Evolutionary conservation across 2,329 filamentous ascomycete genomes (phyloP), one percentile per base, ranked within the genome.

Genomic region (Hansfordia pulvinata): DNA sequence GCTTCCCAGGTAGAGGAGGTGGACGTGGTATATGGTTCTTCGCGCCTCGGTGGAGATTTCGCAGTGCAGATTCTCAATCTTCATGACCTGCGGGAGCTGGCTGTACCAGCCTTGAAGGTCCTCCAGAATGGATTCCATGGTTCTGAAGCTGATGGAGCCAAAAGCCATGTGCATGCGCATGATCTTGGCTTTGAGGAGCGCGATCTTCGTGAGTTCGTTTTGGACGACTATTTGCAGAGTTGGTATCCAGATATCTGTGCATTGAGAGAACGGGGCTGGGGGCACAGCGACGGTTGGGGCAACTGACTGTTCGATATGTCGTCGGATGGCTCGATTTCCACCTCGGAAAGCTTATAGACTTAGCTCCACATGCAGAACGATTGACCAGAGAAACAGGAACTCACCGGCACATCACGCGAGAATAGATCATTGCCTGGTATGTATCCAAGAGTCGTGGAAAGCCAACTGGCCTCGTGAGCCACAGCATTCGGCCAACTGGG

Each of bases 1-100:
- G 8, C 46, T 43, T 3, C 46, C 47, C 4, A 47, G 34, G 20
- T 52, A 45, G 2, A 51, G 36, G 1, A 52, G 37, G 20, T 52
- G 47, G 2, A 49, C 34, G 25, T 50, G 40, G 26, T 37, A 46
- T 8, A 44, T 35, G 3, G 45, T 39, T 8, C 39, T 35, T 2
- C 37, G 31, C 2, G 40, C 35, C 9, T 30, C 23, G 2, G 27
- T 25, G 3, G 32, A 25, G 10, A 37, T 25, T 19, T 35, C 28
- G 6, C 30, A 21, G 1, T 39, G 24, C 4, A 45, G 12, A 12
- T 36, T 36, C 9, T 26, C 20, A 8, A 50, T 30, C 3, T 36
- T 36, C 17, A 50, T 36, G 5, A 32, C 17, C 2, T 18, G 18
- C 0, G 47, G 46, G 5, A 52, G 35, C 7, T 33, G 32, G 6